These are phyloP conservation scores for Phialophora macrospora DNA, from an alignment of 2,329 filamentous ascomycete species.

Conservation along the genomic window DNA sequence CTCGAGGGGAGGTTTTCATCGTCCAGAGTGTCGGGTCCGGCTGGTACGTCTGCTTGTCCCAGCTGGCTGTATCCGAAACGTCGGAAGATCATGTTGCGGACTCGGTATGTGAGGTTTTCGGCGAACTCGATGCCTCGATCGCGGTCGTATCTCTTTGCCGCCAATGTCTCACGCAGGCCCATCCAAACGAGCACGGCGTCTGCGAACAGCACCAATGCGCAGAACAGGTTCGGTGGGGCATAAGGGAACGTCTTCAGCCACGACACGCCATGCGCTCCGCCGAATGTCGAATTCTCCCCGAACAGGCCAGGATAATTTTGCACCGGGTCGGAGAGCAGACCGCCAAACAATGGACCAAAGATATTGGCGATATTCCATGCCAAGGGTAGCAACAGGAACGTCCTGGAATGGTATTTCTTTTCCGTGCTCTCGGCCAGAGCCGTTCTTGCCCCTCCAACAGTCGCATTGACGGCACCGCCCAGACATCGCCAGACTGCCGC, in stretches of 20 bases:
- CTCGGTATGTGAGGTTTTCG: conserved; percentile 31
- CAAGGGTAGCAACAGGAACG: conserved; percentile 66
- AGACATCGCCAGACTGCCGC: conserved; percentile 68
- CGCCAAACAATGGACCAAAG: conserved; percentile 62
- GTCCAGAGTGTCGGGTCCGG: conserved; percentile 24
- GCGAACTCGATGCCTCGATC: conserved; percentile 33
- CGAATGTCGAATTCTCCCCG: conserved; percentile 62
- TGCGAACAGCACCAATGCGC: conserved; percentile 61
- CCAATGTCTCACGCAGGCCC: conserved; percentile 63
- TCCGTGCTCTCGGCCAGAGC: conserved; percentile 76
- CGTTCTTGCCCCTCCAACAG: conserved; percentile 73
- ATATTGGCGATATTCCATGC: conserved; percentile 69
- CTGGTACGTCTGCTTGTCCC: conserved; percentile 18
- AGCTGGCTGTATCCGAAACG: conserved; percentile 35
- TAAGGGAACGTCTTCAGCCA: conserved; percentile 70
- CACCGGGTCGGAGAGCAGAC: conserved; percentile 69
- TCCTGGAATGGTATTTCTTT: conserved; percentile 64
- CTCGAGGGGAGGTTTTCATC: conserved; percentile 30
- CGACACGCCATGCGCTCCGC: conserved; percentile 60
- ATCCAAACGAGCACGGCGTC: conserved; percentile 63
- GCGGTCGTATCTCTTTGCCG: conserved; percentile 40
- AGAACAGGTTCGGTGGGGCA: conserved; percentile 70
- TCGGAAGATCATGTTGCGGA: conserved; percentile 29
- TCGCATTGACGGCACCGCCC: conserved; percentile 72
- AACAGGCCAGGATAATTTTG: conserved; percentile 67